Evolutionary conservation across 305 asterid species (phyloP), one percentile per base, ranked within the genome.

Genomic region (Fraxinus paxiana): DNA sequence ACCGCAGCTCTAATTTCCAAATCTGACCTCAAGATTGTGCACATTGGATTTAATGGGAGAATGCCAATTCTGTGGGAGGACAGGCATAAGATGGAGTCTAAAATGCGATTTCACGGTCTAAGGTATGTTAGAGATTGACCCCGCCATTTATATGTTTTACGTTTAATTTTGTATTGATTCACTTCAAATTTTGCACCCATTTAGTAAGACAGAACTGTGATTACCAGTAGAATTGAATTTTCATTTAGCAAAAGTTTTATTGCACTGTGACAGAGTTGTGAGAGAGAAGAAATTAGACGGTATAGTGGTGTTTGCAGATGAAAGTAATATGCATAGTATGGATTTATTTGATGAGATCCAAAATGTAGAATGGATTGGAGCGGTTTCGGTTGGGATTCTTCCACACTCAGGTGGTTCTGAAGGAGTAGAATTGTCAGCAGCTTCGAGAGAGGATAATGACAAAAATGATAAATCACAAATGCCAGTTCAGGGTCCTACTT

Each of bases 331-430:
- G 98, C 98, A 91, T 79, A 89, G 92, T 71, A 74, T 94, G 91
- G 98, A 94, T 87, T 82, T 96, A 72, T 96, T 94, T 83, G 97
- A 96, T 83, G 99, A 96, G 90, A 92, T 96, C 87, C 98, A 94
- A 76, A 91, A 89, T 83, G 92, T 92, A 86, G 88, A 87, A 83
- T 91, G 98, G 98, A 34, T 96, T 30, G 98, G 97, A 20, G 95
- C 97, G 4, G 90, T 96, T 74, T 92, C 99, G 0, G 86, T 94
- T 75, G 98, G 98, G 75, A 92, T 94, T 84, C 93, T 96, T 78
- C 91, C 93, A 17, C 97, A 89, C 76, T 90, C 89, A 0, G 91
- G 91, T 26, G 92, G 91, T 79, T 81, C 91, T 15, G 89, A 83
- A 43, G 97, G 83, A 76, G 90, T 79, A 46, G 93, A 86, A 37